Conservation (phyloP, 31 red algal species). For the Bonnemaisonia californica region DNA sequence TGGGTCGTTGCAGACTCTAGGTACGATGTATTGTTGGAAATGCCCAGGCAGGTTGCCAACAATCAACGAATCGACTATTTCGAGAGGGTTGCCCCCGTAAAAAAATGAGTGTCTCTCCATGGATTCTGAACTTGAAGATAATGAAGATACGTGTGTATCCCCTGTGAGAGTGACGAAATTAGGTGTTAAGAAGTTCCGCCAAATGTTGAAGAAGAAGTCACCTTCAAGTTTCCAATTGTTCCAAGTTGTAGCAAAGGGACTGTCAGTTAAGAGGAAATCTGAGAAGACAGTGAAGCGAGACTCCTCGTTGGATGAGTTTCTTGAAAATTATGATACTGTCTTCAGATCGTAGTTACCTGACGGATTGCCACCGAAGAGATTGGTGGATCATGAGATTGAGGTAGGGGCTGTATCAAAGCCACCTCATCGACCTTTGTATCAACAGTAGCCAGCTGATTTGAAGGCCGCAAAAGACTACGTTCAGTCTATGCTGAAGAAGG, state of each 20-base stretch:
- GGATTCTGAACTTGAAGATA: background rate
- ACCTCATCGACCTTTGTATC: background rate
- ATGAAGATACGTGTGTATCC: background rate
- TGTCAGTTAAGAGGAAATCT: too few species aligned
- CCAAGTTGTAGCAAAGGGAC: background rate
- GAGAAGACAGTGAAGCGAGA: too few species aligned
- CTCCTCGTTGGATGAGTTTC: too few species aligned
- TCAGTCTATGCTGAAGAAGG: background rate
- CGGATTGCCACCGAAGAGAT: background rate
- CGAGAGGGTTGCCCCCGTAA: background rate
- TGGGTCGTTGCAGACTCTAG: constrained; percentile 18
- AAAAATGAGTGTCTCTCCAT: background rate
- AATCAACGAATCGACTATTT: constrained; percentile 42
- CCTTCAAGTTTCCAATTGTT: too few species aligned
- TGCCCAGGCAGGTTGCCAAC: constrained; percentile 54
- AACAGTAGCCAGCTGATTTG: background rate
- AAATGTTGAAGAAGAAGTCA: too few species aligned
- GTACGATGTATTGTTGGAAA: constrained; percentile 54
- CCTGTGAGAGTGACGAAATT: constrained; percentile 15
- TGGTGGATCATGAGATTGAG: background rate
- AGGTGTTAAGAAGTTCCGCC: constrained; percentile 33
- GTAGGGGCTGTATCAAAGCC: background rate
- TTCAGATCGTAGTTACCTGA: background rate
- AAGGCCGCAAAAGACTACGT: background rate
- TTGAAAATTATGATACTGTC: too few species aligned